These are phyloP conservation scores for Oxalis stricta DNA, from an alignment of 441 rosid species.

Conservation along the genomic window DNA sequence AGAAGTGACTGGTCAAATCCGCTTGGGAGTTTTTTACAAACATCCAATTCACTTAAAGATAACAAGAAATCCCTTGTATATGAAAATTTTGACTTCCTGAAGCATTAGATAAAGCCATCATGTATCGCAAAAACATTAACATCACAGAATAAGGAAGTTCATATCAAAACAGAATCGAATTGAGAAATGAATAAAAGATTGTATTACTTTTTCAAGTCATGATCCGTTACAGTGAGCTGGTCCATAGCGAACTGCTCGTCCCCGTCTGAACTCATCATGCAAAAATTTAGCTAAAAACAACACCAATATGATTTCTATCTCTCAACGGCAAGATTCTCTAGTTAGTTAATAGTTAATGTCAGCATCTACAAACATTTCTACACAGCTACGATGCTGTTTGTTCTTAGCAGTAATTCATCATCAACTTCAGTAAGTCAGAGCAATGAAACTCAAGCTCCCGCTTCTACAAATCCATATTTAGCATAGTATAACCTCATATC, in stretches of 20 bases:
- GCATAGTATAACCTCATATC: constrained; percentile 11
- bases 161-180: neutral
- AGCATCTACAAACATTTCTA: too few species aligned
- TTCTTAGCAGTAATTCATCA: too few species aligned
- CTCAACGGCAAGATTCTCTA: constrained; percentile 4
- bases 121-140: constrained; percentile 5
- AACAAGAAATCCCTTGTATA: constrained; percentile 65
- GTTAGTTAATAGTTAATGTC: too few species aligned
- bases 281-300: constrained; percentile 5
- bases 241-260: constrained; percentile 28
- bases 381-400: too few species aligned
- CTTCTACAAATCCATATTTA: constrained; percentile 8
- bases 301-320: neutral
- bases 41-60: constrained; percentile 57
- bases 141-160: neutral
- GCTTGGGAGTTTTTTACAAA: constrained; percentile 56
- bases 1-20: constrained; percentile 47
- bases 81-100: constrained; percentile 44
- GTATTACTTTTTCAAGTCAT: constrained; percentile 28
- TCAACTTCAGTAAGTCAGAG: neutral
- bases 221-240: constrained; percentile 21
- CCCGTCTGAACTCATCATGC: constrained; percentile 50
- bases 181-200: constrained; percentile 3
- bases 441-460: constrained; percentile 3
- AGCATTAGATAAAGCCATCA: constrained; percentile 13